Evolutionary conservation across 805 yeast species (phyloP), one percentile per base, ranked within the genome.

Genomic region (Candida michaelii): DNA sequence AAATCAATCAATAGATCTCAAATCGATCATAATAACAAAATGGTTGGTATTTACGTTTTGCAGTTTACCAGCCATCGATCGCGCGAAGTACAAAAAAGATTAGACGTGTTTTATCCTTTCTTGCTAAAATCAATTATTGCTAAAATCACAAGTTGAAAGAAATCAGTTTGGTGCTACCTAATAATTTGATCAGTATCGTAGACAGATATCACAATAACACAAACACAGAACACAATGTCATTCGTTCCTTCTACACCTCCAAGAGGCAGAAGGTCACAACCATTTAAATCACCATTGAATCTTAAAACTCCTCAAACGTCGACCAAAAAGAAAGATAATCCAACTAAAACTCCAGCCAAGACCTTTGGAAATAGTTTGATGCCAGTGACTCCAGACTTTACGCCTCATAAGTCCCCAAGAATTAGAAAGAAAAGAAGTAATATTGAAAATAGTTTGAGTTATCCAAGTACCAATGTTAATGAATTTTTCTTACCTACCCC

Each of bases 401-500:
- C 50, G 7, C 53, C 53, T 11, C 48, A 49, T 12, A 46, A 44
- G 25, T 44, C 48, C 1, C 52, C 52, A 6, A 36, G 50, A 21
- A 10, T 34, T 8, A 24, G 25, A 6, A 39, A 49, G 21, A 46
- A 44, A 30, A 44, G 42, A 39, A 44, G 37, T 9, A 30, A 40
- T 29, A 36, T 44, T 19, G 52, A 45, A 30, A 36, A 36, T 29
- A 18, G 12, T 8, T 14, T 25, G 3, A 34, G 15, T n/a, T 31
- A 18, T 31, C 35, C 35, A 12, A 29, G 42, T 7, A 41, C 46
- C 6, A 19, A 12, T 25, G 27, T 13, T 2, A 41, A 6, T 17
- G 36, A 30, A 16, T 57, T 63, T 42, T 61, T 58, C 27, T 49
- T 68, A 13, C 73, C 73, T 2, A 58, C 62, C 15, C 73, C 69